Percentiles rank a stretch among this genome's conserved stretches.
phyloP scores from a whole-genome alignment of 495 filamentous ascomycete genomes.

The Hypoxylon subgilvum region DNA sequence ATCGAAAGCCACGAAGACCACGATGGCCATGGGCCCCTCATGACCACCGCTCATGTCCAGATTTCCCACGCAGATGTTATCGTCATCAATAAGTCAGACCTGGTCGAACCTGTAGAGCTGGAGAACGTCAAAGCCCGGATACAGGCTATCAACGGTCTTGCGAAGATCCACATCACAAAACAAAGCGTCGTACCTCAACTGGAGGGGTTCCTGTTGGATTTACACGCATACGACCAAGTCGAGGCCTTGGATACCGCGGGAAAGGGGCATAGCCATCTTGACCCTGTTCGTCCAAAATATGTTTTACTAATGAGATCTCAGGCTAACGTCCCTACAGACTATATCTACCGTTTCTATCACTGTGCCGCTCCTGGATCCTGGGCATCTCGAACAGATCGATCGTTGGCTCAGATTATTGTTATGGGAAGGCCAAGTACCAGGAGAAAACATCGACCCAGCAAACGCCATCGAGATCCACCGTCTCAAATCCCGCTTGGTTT shows the following conservation, averaged over 20 bases:
- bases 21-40: constrained; percentile 61
- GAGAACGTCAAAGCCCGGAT: constrained; percentile 69
- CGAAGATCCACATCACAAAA: constrained; percentile 80
- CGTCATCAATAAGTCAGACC: constrained; percentile 91
- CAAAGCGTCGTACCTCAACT: constrained; percentile 80
- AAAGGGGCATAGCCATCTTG: constrained; percentile 80
- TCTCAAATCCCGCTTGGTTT: constrained; percentile 75
- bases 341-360: constrained; percentile 84
- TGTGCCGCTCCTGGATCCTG: constrained; percentile 60
- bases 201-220: constrained; percentile 82
- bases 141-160: constrained; percentile 84
- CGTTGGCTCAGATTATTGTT: constrained; percentile 81
- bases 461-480: constrained; percentile 76
- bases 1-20: constrained; percentile 62
- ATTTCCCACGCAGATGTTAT: constrained; percentile 97
- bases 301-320: constrained; percentile 1
- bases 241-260: constrained; percentile 66
- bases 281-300: constrained; percentile 59
- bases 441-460: constrained; percentile 17
- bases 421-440: constrained; percentile 77
- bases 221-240: constrained; percentile 90
- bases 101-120: constrained; percentile 75
- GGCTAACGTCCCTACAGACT: constrained; percentile 58
- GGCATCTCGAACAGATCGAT: constrained; percentile 68
- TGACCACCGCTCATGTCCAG: constrained; percentile 93